Conservation (phyloP, 345 rosid species). For the Euphorbia lathyris region DNA sequence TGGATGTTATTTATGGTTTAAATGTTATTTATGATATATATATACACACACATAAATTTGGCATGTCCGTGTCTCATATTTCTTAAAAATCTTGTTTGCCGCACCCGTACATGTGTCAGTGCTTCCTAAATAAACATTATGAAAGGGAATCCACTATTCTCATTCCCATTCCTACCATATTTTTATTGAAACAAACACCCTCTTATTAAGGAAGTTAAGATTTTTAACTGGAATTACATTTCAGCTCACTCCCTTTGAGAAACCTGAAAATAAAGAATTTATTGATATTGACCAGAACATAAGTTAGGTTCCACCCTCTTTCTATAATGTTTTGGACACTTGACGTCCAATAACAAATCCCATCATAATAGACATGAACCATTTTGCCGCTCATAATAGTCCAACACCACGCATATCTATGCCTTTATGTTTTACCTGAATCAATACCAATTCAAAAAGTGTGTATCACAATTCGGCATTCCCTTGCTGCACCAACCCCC, state of each 20-base stretch:
- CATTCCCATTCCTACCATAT: too few relatives aligned
- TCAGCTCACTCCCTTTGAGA: not conserved
- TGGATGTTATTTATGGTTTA: too few relatives aligned
- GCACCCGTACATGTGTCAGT: too few relatives aligned
- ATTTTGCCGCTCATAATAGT: not conserved
- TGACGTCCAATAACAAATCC: not conserved
- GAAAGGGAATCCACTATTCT: too few relatives aligned
- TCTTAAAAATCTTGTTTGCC: too few relatives aligned
- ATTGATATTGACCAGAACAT: not conserved
- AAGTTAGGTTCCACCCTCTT: not conserved
- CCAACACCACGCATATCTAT: not conserved
- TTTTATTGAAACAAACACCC: too few relatives aligned
- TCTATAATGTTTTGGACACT: too few relatives aligned
- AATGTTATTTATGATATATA: too few relatives aligned
- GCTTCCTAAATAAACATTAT: too few relatives aligned
- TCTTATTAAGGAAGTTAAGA: not conserved
- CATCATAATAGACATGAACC: not conserved
- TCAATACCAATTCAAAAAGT: not conserved
- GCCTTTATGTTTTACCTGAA: not conserved
- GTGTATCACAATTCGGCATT: not conserved
- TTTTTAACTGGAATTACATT: not conserved
- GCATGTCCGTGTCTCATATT: too few relatives aligned
- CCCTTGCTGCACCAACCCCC: not conserved
- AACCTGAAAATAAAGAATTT: not conserved
- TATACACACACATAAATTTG: too few relatives aligned